These are phyloP conservation scores for Leptomonas pyrrhocoris DNA, from an alignment of 208 protist species.

Conservation along the genomic window DNA sequence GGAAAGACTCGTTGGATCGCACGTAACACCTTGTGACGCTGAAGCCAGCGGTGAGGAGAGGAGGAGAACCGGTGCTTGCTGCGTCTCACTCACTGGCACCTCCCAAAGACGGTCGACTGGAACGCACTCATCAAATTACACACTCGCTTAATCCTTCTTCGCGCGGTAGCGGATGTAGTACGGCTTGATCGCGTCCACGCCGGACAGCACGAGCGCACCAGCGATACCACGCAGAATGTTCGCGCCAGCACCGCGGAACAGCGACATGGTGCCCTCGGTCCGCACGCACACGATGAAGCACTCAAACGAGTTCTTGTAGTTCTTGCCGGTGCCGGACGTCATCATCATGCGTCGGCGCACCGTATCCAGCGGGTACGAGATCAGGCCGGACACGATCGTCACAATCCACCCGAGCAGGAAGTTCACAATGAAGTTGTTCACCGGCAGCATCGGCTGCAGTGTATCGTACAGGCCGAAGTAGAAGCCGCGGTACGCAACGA, in stretches of 20 bases:
- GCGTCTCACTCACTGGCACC: not conserved
- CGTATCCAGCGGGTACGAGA: conserved; percentile 98
- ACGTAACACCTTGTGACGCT: too few species aligned
- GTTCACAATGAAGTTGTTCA: conserved; percentile 74
- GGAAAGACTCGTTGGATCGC: too few species aligned
- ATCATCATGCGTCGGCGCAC: conserved; percentile 97
- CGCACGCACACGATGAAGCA: conserved; percentile 68
- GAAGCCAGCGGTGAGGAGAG: too few species aligned
- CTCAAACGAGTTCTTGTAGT: conserved; percentile 79
- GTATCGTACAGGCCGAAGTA: conserved; percentile 98
- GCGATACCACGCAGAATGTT: conserved; percentile 84
- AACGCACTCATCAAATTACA: conserved; percentile 7
- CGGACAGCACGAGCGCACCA: conserved; percentile 78
- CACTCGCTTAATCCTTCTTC: conserved; percentile 29
- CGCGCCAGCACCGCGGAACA: conserved; percentile 73
- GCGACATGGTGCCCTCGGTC: conserved; percentile 51
- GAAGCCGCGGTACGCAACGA: conserved; percentile 96
- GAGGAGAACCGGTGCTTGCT: not conserved
- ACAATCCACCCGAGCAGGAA: conserved; percentile 76
- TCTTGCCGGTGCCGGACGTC: conserved; percentile 68
- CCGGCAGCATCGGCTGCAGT: conserved; percentile 69
- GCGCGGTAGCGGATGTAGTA: conserved; percentile 72
- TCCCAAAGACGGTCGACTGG: conserved; percentile 3
- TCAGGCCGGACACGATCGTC: conserved; percentile 69
- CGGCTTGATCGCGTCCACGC: conserved; percentile 83